Percentiles rank a stretch among this genome's conserved stretches.
Conservation (phyloP, 1,139 yeast species). For the Yamadazyma sp. region DNA sequence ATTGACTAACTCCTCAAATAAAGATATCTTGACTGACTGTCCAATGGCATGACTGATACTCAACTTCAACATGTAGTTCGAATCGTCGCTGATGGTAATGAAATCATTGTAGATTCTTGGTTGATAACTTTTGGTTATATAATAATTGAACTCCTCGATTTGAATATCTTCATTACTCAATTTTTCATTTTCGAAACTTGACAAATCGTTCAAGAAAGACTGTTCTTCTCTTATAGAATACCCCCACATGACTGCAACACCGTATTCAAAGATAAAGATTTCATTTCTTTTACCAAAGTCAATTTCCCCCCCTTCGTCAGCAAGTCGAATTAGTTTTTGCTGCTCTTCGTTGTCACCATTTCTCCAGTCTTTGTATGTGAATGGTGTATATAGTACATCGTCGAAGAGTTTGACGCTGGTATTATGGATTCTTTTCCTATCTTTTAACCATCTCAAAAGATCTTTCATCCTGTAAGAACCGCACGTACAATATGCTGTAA, state of each 20-base stretch:
- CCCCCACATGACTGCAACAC: slow-evolving; percentile 96
- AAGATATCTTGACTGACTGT: slow-evolving; percentile 88
- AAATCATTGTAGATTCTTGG: slow-evolving; percentile 95
- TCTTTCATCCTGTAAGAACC: slow-evolving; percentile 91
- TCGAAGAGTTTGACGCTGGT: slow-evolving; percentile 87
- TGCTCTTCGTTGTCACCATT: slow-evolving; percentile 35
- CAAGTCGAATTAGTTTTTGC: slow-evolving; percentile 60
- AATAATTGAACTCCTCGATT: slow-evolving; percentile 90
- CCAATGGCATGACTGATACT: slow-evolving; percentile 91
- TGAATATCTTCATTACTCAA: slow-evolving; percentile 89
- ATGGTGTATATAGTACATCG: slow-evolving; percentile 92
- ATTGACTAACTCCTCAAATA: slow-evolving; percentile 93
- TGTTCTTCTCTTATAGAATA: slow-evolving; percentile 81
- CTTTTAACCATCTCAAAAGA: slow-evolving; percentile 79
- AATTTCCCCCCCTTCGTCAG: slow-evolving; percentile 94
- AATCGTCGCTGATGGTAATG: slow-evolving; percentile 86
- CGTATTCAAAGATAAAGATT: slow-evolving; percentile 87
- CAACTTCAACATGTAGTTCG: slow-evolving; percentile 84
- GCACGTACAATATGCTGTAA: slow-evolving; percentile 94
- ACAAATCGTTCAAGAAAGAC: slow-evolving; percentile 78
- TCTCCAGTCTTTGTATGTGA: slow-evolving; percentile 79
- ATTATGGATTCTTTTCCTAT: slow-evolving; percentile 69
- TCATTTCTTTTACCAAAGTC: slow-evolving; percentile 80
- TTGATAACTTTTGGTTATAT: slow-evolving; percentile 88
- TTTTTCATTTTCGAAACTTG: slow-evolving; percentile 87